Evolutionary conservation across 2,329 filamentous ascomycete genomes (phyloP), one percentile per base, ranked within the genome.

Genomic region (Endocalyx cinctus): DNA sequence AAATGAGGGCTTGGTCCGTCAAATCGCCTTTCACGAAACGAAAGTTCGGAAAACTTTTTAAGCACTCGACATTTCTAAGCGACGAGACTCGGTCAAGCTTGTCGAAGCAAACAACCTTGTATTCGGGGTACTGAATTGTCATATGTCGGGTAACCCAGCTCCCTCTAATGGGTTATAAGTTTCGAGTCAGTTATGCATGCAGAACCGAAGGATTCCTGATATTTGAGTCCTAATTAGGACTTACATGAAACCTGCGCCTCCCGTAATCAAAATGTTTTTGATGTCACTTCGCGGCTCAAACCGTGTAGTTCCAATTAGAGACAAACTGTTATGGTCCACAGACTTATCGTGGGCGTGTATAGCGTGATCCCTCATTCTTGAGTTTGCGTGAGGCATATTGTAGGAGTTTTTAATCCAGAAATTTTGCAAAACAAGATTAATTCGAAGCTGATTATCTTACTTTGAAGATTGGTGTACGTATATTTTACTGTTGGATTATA

Each of bases 21-120:
- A 31, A 20, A 19, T 31, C 29, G 6, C 29, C 29, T 19, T 31
- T 17, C n/a, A 31, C 29, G 29, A 31, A 31, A 4, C 23, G 17
- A 19, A 31, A 31, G 29, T 31, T 31, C 17, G 29, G 29, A 13
- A 31, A 22, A 2, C 17, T 15, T 13, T 31, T 31, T 14, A 31
- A 15, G 18, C 29, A 31, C 11, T 19, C 23, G 6, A 31, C 16
- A 20, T 31, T 31, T 15, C 11, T 14, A 13, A 31, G 17, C 5
- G 29, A 31, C 10, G 29, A 22, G 17, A 31, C 29, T n/a, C 29
- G 17, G 10, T 31, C 29, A 6, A 31, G 29, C 16, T 31, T 31
- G 16, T 31, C 29, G 29, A 31, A 31, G 12, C 29, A 31, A 13
- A 31, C 29, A 14, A 31, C 23, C 17, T 31, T 31, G 29, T 31